A percentile compares a stretch with the other conserved stretches of the same genome.
Conservation (phyloP, 2,329 filamentous ascomycete species). For the Amesomyces nigricolor region DNA sequence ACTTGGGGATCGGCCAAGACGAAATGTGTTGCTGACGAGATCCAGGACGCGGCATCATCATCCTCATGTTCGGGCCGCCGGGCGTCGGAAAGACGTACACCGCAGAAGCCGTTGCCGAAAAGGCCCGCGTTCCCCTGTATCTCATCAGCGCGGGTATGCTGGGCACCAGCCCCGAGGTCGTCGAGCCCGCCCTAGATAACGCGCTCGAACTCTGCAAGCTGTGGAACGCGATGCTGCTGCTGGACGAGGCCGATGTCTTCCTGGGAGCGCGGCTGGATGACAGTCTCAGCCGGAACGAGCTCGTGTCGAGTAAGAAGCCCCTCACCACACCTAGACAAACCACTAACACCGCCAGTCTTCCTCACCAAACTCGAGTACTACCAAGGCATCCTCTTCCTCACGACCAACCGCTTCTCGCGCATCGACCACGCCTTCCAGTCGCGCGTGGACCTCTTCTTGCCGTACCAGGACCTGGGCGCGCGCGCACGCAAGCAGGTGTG, state of each 20-base stretch:
- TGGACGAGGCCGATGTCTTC: conserved; percentile 31
- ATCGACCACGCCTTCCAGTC: conserved; percentile 37
- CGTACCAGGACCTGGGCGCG: conserved; percentile 30
- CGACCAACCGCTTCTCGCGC: conserved; percentile 33
- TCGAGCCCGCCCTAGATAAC: conserved; percentile 32
- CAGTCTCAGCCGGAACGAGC: conserved; percentile 36
- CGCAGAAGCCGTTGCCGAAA: conserved; percentile 36
- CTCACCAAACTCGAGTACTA: conserved; percentile 35
- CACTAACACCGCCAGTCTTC: conserved; percentile 25
- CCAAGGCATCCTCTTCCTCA: conserved; percentile 35
- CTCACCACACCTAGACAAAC: not conserved
- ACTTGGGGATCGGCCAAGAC: not conserved
- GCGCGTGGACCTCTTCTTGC: conserved; percentile 32
- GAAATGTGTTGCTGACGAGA: not conserved
- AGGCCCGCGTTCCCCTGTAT: conserved; percentile 36
- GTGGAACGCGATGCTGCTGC: conserved; percentile 40
- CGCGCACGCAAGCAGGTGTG: conserved; percentile 32
- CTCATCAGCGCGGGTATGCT: conserved; percentile 37
- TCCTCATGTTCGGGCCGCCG: conserved; percentile 35
- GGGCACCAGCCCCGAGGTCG: conserved; percentile 30
- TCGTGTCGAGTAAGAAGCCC: conserved; percentile 29
- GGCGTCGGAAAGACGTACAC: conserved; percentile 38
- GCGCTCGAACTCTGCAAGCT: conserved; percentile 34
- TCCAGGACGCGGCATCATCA: conserved; percentile 29
- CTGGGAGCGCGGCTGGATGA: conserved; percentile 32